These are phyloP conservation scores for Gossypium davidsonii DNA, from an alignment of 441 rosid genomes.

Conservation along the genomic window DNA sequence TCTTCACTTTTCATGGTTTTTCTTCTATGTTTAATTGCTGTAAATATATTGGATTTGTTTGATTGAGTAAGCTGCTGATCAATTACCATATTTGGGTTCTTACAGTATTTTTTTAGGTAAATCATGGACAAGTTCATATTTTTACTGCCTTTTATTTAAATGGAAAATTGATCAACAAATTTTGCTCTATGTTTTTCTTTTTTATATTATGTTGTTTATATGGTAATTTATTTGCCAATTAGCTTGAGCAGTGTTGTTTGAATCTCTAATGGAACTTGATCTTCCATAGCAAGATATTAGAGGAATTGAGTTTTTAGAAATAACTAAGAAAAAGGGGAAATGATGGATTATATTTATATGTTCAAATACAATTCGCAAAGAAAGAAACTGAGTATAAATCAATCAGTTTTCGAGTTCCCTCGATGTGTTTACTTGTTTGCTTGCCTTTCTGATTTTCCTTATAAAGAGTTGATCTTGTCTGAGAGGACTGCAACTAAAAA, in stretches of 20 bases:
- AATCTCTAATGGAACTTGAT: conserved; percentile 4
- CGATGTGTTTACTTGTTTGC: background rate
- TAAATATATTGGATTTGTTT: background rate
- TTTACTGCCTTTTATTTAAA: background rate
- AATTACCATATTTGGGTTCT: background rate
- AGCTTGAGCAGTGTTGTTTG: background rate
- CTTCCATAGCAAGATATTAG: background rate
- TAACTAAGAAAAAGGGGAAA: background rate
- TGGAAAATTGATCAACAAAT: background rate
- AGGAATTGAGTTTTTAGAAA: background rate
- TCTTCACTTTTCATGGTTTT: background rate
- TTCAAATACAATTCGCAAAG: background rate
- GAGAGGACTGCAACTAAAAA: background rate
- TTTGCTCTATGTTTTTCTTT: background rate
- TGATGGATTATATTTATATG: background rate
- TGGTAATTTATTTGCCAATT: background rate
- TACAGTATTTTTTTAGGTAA: background rate
- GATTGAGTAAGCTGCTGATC: conserved; percentile 2
- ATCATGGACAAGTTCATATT: background rate
- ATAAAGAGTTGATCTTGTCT: background rate
- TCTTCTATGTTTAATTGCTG: background rate
- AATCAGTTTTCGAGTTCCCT: too few species aligned
- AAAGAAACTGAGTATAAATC: background rate
- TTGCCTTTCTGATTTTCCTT: background rate
- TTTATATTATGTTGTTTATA: background rate